Base-by-base conservation (phyloP, 2,329 filamentous ascomycete genomes). In the Akanthomyces muscarius region DNA sequence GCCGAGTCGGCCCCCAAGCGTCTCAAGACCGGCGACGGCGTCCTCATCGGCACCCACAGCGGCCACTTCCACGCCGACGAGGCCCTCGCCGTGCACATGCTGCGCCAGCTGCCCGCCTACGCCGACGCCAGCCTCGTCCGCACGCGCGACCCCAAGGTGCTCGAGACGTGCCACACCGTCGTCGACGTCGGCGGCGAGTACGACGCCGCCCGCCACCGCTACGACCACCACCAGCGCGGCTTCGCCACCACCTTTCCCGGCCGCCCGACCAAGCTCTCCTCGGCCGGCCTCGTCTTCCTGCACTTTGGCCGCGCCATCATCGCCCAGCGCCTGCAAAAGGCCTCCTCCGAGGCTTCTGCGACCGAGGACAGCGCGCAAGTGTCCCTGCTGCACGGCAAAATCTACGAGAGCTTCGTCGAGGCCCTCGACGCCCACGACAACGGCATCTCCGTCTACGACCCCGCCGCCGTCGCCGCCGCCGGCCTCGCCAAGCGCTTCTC, bases 61-160 rank as follows among this genome's bases (percentile, higher is more conserved):
- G 95, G 95, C 69, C 92, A 97, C 82, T 99, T 99, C 84, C 95
- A 99, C 81, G 95, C 95, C 75, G 95, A 99, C 77, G 95, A 99
- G 81, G 94, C 95, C 65, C 87, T 99, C 50, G 95, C 95, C 64
- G 93, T 99, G 67, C 92, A 96, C 82, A 92, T 99, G 83, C 90
- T 99, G 69, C 92, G 92, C 68, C 85, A 90, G 63, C 89, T 98
- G 21, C 94, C 95, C 25, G 80, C 88, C 64, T 99, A 98, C 81
- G 76, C 82, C 62, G 78, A 83, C 69, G 88, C 92, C 30, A 75
- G 82, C 50, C 89, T 99, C 50, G 82, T 97, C 57, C 92, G 95
- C 69, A 97, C 93, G 54, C 90, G 95, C 71, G 92, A 99, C 76
- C 87, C 92, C 21, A 83, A 86, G 30, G 75, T 89, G 38, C 88